A percentile compares a stretch with the other conserved stretches of the same genome.
These are phyloP conservation scores for Alisma plantagoaquatica DNA, from an alignment of 106 monocot genomes.

Conservation along the genomic window DNA sequence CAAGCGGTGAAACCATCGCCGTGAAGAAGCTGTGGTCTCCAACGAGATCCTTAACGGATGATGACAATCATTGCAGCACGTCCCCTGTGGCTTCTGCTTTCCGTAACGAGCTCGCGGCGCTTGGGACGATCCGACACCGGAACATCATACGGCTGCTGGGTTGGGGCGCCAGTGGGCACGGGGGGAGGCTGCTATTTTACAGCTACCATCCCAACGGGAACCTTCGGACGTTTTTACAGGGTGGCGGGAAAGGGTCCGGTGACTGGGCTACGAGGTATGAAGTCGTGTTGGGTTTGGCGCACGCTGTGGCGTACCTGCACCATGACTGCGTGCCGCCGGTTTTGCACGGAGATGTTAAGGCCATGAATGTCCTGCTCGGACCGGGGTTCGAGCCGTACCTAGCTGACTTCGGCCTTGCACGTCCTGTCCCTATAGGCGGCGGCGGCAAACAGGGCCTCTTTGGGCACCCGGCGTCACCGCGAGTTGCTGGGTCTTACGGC, in stretches of 20 bases:
- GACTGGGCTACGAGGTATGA: slow-evolving; percentile 82
- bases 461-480: slow-evolving; percentile 13
- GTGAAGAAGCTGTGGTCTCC: slow-evolving; percentile 94
- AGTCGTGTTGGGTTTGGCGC: slow-evolving; percentile 74
- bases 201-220: slow-evolving; percentile 75
- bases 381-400: slow-evolving; percentile 61
- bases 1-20: slow-evolving; percentile 41
- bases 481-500: slow-evolving; percentile 77
- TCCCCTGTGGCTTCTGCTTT: too few relatives aligned
- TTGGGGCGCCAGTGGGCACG: slow-evolving; percentile 47
- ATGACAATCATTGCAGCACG: too few relatives aligned
- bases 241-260: slow-evolving; percentile 34
- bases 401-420: slow-evolving; percentile 86
- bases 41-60: slow-evolving; percentile 24
- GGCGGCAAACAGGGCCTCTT: background rate
- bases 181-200: slow-evolving; percentile 70
- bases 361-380: slow-evolving; percentile 90
- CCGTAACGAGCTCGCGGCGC: slow-evolving; percentile 58
- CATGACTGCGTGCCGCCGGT: slow-evolving; percentile 96
- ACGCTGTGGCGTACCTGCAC: slow-evolving; percentile 84
- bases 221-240: slow-evolving; percentile 59
- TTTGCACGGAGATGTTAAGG: slow-evolving; percentile 86
- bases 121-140: slow-evolving; percentile 79
- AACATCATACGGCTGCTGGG: slow-evolving; percentile 84
- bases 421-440: slow-evolving; percentile 10